Conservation (phyloP, 768 basidiomycete species). For the Postia placenta region DNA sequence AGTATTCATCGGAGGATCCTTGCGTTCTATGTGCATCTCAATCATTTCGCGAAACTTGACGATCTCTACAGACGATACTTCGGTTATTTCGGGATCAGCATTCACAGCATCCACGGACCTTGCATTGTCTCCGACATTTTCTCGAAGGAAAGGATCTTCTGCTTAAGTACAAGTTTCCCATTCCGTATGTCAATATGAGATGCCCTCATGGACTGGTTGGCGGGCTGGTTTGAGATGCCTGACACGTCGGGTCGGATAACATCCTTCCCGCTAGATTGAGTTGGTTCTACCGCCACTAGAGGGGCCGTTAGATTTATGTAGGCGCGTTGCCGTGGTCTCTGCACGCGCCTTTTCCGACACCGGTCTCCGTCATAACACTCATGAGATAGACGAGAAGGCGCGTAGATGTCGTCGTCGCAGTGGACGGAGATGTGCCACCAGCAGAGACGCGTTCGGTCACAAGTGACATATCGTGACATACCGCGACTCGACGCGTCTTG, state of each 20-base stretch:
- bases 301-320: too few species aligned
- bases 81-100: not conserved
- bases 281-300: too few species aligned
- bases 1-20: constrained; percentile 42
- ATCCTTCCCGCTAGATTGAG: too few species aligned
- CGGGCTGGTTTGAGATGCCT: not conserved
- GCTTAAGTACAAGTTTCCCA: constrained; percentile 70
- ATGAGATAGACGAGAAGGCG: constrained; percentile 12
- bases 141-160: constrained; percentile 69
- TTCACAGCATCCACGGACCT: constrained; percentile 43
- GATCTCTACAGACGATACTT: constrained; percentile 56
- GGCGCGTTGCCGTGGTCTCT: too few species aligned
- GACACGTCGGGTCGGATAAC: not conserved
- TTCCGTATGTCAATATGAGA: constrained; percentile 63
- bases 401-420: not conserved
- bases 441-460: constrained; percentile 22
- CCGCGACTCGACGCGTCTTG: constrained; percentile 34
- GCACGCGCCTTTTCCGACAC: constrained; percentile 30
- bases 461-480: constrained; percentile 17
- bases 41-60: constrained; percentile 74
- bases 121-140: constrained; percentile 79
- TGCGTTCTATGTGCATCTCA: constrained; percentile 41
- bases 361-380: constrained; percentile 32
- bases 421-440: constrained; percentile 12
- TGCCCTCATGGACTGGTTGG: constrained; percentile 35